Evolutionary conservation across 2,329 filamentous ascomycete genomes (phyloP).

Genomic region (Aspergillus alliaceus): DNA sequence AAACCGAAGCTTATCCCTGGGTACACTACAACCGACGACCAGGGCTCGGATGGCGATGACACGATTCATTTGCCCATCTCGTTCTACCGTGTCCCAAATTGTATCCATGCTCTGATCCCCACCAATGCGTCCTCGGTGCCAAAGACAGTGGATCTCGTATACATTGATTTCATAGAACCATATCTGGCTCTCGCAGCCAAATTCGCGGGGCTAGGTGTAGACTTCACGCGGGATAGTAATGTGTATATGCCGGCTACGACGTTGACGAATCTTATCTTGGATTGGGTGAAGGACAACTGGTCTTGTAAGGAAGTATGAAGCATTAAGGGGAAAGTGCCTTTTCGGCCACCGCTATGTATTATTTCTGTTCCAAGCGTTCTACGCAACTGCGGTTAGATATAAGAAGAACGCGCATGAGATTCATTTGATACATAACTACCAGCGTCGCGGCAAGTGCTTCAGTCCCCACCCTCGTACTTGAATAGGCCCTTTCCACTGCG

Average conservation of each 20-base stretch:
- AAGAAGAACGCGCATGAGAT: too few relatives aligned
- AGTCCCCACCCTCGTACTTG: slow-evolving; percentile 62
- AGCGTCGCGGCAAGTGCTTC: slow-evolving; percentile 1
- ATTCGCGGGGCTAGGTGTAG: slow-evolving; percentile 54
- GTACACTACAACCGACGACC: slow-evolving; percentile 87
- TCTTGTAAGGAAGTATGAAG: slow-evolving; percentile 25
- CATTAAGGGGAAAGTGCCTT: background rate
- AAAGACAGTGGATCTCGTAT: slow-evolving; percentile 80
- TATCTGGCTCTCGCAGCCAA: slow-evolving; percentile 76
- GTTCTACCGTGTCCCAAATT: slow-evolving; percentile 80
- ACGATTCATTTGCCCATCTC: slow-evolving; percentile 74
- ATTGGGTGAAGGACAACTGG: slow-evolving; percentile 62
- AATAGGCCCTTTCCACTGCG: slow-evolving; percentile 88
- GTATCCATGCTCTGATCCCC: slow-evolving; percentile 68
- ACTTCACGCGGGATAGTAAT: slow-evolving; percentile 49
- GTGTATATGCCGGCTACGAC: slow-evolving; percentile 54
- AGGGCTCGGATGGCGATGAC: slow-evolving; percentile 83
- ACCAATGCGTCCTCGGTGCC: slow-evolving; percentile 50
- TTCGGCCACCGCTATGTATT: background rate
- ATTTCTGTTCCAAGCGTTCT: background rate
- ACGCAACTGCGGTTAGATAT: background rate
- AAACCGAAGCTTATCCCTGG: slow-evolving; percentile 60
- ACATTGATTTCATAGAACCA: slow-evolving; percentile 84
- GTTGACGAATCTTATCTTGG: slow-evolving; percentile 58
- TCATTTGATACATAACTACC: slow-evolving; percentile 16